A percentile compares a stretch with the other conserved stretches of the same genome.
phyloP scores from a whole-genome alignment of 2,329 filamentous ascomycete genomes.

The Coniochaeta prunicola region DNA sequence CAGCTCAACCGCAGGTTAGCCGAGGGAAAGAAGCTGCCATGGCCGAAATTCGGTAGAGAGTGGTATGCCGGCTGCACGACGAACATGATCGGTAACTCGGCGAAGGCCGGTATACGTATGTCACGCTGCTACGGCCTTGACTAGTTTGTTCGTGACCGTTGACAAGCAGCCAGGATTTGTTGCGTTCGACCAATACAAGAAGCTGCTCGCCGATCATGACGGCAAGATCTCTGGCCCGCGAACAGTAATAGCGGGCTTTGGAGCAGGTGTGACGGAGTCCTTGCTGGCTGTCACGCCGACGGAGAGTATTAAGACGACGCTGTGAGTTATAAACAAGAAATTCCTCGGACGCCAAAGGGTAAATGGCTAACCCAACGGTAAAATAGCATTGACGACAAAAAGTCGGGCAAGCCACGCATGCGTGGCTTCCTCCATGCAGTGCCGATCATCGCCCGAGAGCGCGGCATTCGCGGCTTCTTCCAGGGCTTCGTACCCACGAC shows the following conservation, averaged over 20 bases:
- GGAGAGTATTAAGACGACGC: conserved; percentile 95
- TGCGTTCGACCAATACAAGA: conserved; percentile 92
- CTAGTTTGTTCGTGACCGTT: not conserved
- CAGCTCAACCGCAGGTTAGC: conserved; percentile 84
- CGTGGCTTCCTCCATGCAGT: conserved; percentile 88
- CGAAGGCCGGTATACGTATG: conserved; percentile 91
- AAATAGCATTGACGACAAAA: conserved; percentile 86
- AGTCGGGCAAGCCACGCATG: conserved; percentile 77
- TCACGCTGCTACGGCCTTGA: conserved; percentile 11
- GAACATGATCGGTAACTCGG: conserved; percentile 89
- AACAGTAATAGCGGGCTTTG: conserved; percentile 89
- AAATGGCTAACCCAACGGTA: not conserved
- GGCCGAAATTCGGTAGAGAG: conserved; percentile 85
- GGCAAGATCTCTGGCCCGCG: conserved; percentile 85
- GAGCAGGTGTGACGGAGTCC: conserved; percentile 90
- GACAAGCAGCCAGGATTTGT: conserved; percentile 62
- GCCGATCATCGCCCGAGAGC: conserved; percentile 77
- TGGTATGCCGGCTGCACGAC: conserved; percentile 99
- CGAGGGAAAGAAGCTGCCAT: conserved; percentile 80
- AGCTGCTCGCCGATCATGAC: conserved; percentile 69
- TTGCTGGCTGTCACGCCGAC: conserved; percentile 91
- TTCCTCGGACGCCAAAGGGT: conserved; percentile 5
- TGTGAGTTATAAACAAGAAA: no score
- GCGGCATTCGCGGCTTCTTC: conserved; percentile 88
- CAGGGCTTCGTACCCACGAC: conserved; percentile 95